phyloP scores from a whole-genome alignment of 495 filamentous ascomycete genomes.

The Tuber melanosporum region DNA sequence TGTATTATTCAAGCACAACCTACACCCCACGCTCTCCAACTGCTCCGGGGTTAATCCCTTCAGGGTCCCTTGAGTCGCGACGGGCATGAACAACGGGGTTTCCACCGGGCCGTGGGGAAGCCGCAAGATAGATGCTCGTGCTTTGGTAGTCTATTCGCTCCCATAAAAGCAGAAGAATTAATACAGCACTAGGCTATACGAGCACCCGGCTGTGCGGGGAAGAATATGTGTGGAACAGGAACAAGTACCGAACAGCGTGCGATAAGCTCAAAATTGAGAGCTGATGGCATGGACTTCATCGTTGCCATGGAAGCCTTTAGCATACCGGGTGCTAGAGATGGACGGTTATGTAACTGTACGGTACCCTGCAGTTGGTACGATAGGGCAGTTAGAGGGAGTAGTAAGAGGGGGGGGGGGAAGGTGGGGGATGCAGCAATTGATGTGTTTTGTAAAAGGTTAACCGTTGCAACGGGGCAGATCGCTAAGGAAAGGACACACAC shows the following conservation, averaged over 20 bases:
- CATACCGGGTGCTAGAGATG: constrained; percentile 12
- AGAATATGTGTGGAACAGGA: background rate
- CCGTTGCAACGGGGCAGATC: background rate
- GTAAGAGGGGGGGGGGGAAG: background rate
- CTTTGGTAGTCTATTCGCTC: constrained; percentile 72
- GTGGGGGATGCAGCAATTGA: constrained; percentile 12
- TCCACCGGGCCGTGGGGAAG: constrained; percentile 88
- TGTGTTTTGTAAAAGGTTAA: constrained; percentile 12
- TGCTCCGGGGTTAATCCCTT: constrained; percentile 94
- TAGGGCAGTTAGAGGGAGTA: background rate
- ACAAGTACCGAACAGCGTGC: constrained; percentile 69
- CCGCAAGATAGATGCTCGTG: constrained; percentile 79
- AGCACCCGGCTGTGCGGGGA: background rate
- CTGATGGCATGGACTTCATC: constrained; percentile 56
- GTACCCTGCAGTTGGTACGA: background rate
- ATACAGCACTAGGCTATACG: background rate
- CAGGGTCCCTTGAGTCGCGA: constrained; percentile 92
- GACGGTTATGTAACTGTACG: background rate
- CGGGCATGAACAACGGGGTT: constrained; percentile 94
- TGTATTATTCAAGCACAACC: constrained; percentile 92
- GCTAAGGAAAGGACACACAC: background rate
- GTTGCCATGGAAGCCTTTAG: constrained; percentile 45
- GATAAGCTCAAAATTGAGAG: constrained; percentile 73
- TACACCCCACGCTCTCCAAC: constrained; percentile 77
- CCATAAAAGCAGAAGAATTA: background rate